These are phyloP conservation scores for Endothia cerciana DNA, from an alignment of 2,329 filamentous ascomycete genomes.

Conservation along the genomic window DNA sequence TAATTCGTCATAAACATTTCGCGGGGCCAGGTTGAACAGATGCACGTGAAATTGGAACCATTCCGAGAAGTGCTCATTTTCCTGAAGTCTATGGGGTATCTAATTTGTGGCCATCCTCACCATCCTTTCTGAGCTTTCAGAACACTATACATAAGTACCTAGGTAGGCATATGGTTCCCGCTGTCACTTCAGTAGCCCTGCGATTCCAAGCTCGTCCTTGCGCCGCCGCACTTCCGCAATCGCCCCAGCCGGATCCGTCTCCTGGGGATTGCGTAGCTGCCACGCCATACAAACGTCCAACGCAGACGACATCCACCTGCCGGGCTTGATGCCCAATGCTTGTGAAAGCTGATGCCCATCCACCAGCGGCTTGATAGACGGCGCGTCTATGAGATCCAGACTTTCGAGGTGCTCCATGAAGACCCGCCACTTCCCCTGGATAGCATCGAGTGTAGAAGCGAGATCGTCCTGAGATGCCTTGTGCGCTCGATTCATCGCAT, in stretches of 20 bases:
- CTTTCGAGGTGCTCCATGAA: constrained; percentile 60
- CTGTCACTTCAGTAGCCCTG: constrained; percentile 1
- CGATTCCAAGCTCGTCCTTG: constrained; percentile 56
- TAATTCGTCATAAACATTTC: neutral
- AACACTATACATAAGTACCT: neutral
- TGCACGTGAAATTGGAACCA: neutral
- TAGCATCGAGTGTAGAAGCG: constrained; percentile 46
- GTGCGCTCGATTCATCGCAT: constrained; percentile 50
- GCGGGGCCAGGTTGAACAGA: neutral
- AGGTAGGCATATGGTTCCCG: neutral
- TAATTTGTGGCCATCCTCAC: neutral
- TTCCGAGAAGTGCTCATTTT: neutral
- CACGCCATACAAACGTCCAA: constrained; percentile 81
- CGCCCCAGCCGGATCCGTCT: constrained; percentile 60
- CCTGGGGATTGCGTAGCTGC: constrained; percentile 80
- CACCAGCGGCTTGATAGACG: constrained; percentile 64
- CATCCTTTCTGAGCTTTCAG: neutral
- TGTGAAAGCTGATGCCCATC: constrained; percentile 76
- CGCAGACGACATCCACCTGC: constrained; percentile 82
- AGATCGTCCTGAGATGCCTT: constrained; percentile 20
- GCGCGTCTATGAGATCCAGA: constrained; percentile 61
- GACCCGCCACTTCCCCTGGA: constrained; percentile 55
- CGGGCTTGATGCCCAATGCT: constrained; percentile 70
- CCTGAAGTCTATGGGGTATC: constrained; percentile 11
- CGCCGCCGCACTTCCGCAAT: constrained; percentile 61